Base-by-base conservation (phyloP, 768 basidiomycete species). In the Saitozyma podzolica region DNA sequence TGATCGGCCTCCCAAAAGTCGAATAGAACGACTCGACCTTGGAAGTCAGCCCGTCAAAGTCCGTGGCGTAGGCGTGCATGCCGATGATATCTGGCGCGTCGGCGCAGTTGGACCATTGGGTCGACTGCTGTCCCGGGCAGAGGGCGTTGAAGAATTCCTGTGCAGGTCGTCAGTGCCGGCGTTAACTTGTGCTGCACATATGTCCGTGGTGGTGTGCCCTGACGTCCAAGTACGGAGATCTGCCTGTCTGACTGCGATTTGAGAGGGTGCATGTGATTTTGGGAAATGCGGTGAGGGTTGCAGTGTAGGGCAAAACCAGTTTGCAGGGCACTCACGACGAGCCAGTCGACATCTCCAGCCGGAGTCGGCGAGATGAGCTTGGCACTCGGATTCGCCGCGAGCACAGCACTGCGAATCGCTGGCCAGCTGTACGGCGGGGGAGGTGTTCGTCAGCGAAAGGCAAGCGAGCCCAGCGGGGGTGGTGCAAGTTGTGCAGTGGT, bases 341-440 rank as follows among this genome's bases (percentile, higher is more conserved):
- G 58, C 68, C 68, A 72, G 16, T 52, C 20, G 16, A 59, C 57
- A 53, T 69, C 63, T 4, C 40, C 51, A 17, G 70, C 70, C 20
- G 67, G 37, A 16, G 53, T 68, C 3, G 70, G 70, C 6, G 68
- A 67, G 20, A 58, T 45, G 7, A 72, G 40, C 42, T 69, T 67
- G 40, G 52, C 56, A 39, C 49, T 41, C 8, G 68, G 65, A 49
- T 67, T 65, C 17, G 53, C 56, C 20, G 14, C 40, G n/a, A 20
- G n/a, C 29, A 64, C 40, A 19, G 54, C 20, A 8, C 40, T 50
- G 40, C 62, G 49, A 17, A 62, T 52, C 8, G 57, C 43, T 39
- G 64, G 64, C 67, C 67, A 68, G 40, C 63, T 64, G 52, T 29
- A 29, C 29, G 2, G 29, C 29, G 29, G 5, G 5, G 5, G 29